These are phyloP conservation scores for Nigrospora osmanthi DNA, from an alignment of 2,329 filamentous ascomycete species.

Conservation along the genomic window DNA sequence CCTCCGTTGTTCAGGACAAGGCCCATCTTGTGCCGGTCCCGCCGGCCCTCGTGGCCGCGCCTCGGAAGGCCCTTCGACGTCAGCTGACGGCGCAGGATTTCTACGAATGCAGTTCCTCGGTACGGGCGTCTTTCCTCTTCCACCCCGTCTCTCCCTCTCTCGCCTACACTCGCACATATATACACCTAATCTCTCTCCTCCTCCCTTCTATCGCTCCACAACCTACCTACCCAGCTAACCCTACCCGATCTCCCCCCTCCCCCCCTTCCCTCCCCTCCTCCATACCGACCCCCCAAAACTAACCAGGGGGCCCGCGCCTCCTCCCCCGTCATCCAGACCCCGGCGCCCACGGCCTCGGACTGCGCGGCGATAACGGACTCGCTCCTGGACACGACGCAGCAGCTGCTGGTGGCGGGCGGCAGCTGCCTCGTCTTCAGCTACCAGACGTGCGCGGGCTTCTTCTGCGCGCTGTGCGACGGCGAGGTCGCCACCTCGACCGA, in stretches of 20 bases:
- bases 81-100: constrained; percentile 18
- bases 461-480: constrained; percentile 24
- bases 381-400: constrained; percentile 16
- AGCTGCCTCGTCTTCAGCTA: constrained; percentile 24
- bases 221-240: background rate
- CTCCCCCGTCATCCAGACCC: constrained; percentile 16
- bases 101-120: constrained; percentile 24
- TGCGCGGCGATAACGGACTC: constrained; percentile 23
- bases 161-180: background rate
- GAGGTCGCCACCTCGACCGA: constrained; percentile 21
- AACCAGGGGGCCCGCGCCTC: too few species aligned
- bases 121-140: constrained; percentile 10
- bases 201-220: background rate
- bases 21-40: constrained; percentile 1
- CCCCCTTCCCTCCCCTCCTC: background rate
- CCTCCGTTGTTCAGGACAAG: too few species aligned
- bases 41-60: constrained; percentile 3
- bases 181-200: background rate
- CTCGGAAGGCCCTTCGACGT: constrained; percentile 9
- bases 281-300: background rate
- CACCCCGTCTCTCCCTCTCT: background rate
- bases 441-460: constrained; percentile 27
- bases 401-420: constrained; percentile 19
- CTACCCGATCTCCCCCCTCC: background rate
- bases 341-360: constrained; percentile 18